These are phyloP conservation scores for Triglochin maritima DNA, from an alignment of 106 monocot species.

Conservation along the genomic window DNA sequence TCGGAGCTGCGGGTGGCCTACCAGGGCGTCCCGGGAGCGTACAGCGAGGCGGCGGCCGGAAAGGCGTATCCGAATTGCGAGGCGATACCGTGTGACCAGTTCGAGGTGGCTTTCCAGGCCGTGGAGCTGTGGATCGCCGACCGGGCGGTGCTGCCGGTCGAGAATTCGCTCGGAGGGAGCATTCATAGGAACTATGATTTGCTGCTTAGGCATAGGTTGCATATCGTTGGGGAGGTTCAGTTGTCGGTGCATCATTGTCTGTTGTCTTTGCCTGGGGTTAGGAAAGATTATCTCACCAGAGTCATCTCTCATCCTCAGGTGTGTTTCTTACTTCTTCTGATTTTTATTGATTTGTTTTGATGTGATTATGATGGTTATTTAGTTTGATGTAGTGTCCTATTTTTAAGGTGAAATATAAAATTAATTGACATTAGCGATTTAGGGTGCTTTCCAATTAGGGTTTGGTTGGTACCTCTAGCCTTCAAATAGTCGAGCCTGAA, in stretches of 20 bases:
- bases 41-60: conserved; percentile 16
- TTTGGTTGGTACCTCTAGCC: too few species aligned
- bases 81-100: conserved; percentile 49
- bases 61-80: conserved; percentile 35
- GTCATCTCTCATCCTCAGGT: conserved; percentile 28
- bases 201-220: conserved; percentile 17
- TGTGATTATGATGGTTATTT: too few species aligned
- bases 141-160: conserved; percentile 19
- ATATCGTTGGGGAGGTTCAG: conserved; percentile 24
- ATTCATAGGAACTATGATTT: conserved; percentile 26
- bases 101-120: conserved; percentile 37
- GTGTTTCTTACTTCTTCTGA: too few species aligned
- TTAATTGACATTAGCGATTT: too few species aligned
- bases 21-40: conserved; percentile 21
- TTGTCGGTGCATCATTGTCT: conserved; percentile 23
- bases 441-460: too few species aligned
- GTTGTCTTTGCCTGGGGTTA: conserved; percentile 14
- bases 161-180: conserved; percentile 26
- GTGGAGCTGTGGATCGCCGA: conserved; percentile 29
- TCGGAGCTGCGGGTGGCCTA: conserved; percentile 37
- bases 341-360: too few species aligned
- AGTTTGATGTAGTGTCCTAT: too few species aligned
- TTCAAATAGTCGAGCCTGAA: too few species aligned
- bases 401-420: too few species aligned
- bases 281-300: conserved; percentile 1